Evolutionary conservation across 2,329 filamentous ascomycete genomes (phyloP).

Genomic region (Fusarium citri): DNA sequence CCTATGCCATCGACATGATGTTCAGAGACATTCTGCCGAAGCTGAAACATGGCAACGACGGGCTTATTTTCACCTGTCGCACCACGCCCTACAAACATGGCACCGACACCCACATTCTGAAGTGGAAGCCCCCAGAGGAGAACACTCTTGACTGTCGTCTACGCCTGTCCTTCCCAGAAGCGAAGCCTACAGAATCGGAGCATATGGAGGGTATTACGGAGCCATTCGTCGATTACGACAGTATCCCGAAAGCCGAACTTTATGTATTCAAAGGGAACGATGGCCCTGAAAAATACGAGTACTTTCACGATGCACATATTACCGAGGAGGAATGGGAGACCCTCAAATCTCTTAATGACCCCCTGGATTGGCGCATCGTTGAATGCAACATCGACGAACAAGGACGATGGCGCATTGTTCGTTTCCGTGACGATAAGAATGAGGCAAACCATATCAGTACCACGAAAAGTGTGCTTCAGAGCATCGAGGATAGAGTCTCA

Average conservation of each 20-base stretch:
- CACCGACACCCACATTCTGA: constrained; percentile 92
- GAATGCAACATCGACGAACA: constrained; percentile 86
- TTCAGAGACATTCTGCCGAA: constrained; percentile 86
- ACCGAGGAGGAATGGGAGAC: constrained; percentile 84
- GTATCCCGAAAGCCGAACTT: constrained; percentile 78
- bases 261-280: constrained; percentile 74
- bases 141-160: constrained; percentile 95
- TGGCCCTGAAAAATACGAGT: constrained; percentile 66
- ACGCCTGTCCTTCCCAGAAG: constrained; percentile 77
- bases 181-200: constrained; percentile 76
- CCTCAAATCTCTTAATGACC: constrained; percentile 78
- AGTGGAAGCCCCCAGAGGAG: constrained; percentile 96
- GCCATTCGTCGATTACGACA: constrained; percentile 81
- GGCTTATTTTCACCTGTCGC: constrained; percentile 96
- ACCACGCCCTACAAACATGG: constrained; percentile 87
- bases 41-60: constrained; percentile 93
- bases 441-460: constrained; percentile 90
- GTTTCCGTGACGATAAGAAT: constrained; percentile 91
- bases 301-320: constrained; percentile 75
- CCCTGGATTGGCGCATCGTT: constrained; percentile 87
- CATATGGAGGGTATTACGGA: constrained; percentile 72
- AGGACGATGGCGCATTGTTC: constrained; percentile 84
- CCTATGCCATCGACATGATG: constrained; percentile 92
- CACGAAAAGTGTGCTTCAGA: constrained; percentile 87
- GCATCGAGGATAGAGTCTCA: constrained; percentile 86